These are phyloP conservation scores for Suillus hirtellus DNA, from an alignment of 768 basidiomycete genomes.

Conservation along the genomic window DNA sequence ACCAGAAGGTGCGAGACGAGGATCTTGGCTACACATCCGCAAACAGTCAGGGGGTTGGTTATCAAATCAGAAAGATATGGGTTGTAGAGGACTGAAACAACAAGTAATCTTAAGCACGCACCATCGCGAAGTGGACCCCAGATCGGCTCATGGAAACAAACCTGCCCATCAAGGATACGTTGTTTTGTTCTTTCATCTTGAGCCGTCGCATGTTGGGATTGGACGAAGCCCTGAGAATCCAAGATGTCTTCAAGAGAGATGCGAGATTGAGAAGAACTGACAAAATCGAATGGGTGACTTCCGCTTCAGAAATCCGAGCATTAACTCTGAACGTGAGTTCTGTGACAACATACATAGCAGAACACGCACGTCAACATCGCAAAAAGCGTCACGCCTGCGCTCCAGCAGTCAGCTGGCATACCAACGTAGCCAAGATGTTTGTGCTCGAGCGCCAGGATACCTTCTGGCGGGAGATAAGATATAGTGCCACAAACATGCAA, in stretches of 20 bases:
- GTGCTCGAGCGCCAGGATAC: constrained; percentile 74
- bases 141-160: constrained; percentile 53
- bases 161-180: constrained; percentile 62
- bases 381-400: constrained; percentile 77
- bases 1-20: constrained; percentile 64
- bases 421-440: constrained; percentile 73
- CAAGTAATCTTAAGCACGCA: constrained; percentile 30
- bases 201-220: constrained; percentile 37
- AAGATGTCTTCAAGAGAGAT: constrained; percentile 16
- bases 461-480: constrained; percentile 84
- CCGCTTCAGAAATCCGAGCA: constrained; percentile 46
- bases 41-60: neutral
- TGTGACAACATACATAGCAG: constrained; percentile 1
- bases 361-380: constrained; percentile 78
- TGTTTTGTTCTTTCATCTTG: constrained; percentile 65
- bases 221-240: constrained; percentile 29
- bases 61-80: neutral
- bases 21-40: constrained; percentile 46
- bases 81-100: neutral
- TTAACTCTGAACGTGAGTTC: constrained; percentile 1
- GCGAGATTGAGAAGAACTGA: constrained; percentile 56
- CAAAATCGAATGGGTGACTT: constrained; percentile 76
- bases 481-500: constrained; percentile 88
- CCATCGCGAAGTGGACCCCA: constrained; percentile 65
- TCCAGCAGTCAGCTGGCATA: constrained; percentile 92